phyloP scores from a whole-genome alignment of 352 stramenopile species.

The Globisporangium nagaii region DNA sequence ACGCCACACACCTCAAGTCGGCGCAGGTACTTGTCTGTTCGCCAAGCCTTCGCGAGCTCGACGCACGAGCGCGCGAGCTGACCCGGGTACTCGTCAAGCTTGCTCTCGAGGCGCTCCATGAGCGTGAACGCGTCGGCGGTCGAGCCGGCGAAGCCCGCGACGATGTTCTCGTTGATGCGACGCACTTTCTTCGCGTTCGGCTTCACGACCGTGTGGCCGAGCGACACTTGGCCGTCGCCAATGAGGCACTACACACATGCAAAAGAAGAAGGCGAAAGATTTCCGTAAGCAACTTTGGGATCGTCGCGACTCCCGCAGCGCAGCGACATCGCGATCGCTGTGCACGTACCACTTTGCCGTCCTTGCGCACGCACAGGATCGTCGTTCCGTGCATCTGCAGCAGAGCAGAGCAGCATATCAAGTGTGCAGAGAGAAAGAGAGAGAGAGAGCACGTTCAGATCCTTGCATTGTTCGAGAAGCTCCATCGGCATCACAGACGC shows the following conservation, averaged over 20 bases:
- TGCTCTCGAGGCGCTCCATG: slow-evolving; percentile 97
- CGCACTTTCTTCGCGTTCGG: slow-evolving; percentile 98
- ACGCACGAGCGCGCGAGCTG: slow-evolving; percentile 96
- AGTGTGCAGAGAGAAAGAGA: neutral
- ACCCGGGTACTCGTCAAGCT: slow-evolving; percentile 97
- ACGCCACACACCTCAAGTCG: slow-evolving; percentile 86
- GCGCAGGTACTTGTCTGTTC: slow-evolving; percentile 98
- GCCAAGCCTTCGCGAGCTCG: slow-evolving; percentile 98
- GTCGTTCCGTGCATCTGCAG: slow-evolving; percentile 93
- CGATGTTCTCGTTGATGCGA: slow-evolving; percentile 91
- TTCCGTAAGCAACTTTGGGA: neutral
- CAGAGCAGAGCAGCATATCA: neutral
- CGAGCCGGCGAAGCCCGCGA: slow-evolving; percentile 96
- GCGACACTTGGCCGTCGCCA: slow-evolving; percentile 97
- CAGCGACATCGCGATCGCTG: neutral
- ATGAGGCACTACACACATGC: slow-evolving; percentile 82
- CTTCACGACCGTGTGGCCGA: slow-evolving; percentile 96
- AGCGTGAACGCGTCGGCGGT: slow-evolving; percentile 98
- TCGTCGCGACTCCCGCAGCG: neutral
- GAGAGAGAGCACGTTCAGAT: neutral
- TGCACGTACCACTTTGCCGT: slow-evolving; percentile 92
- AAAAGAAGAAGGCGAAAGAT: neutral
- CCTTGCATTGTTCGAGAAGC: neutral
- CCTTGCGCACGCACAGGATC: slow-evolving; percentile 97
- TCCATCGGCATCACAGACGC: neutral